Base-by-base conservation (phyloP, 2,329 filamentous ascomycete genomes). In the Coleophoma cylindrospora region DNA sequence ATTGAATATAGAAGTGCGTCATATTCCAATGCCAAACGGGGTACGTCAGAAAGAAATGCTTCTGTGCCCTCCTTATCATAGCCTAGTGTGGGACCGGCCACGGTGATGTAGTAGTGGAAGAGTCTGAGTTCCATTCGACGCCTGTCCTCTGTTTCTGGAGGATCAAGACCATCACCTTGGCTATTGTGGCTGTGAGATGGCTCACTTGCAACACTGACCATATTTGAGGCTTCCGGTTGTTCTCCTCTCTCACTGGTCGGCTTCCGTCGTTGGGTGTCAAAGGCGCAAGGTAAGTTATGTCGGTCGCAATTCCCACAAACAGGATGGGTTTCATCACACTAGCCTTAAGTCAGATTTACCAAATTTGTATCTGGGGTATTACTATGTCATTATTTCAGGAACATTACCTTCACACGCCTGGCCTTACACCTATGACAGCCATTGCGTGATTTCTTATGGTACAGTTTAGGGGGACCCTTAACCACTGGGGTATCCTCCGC, bases 401-500 rank as follows among this genome's bases (percentile, higher is more conserved):
- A 14, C n/a, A 12, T 40, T 40, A 67, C 64, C 61, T 66, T 67
- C 15, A 66, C 64, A 27, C 64, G 52, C 34, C 64, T 50, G 11
- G 57, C 54, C 47, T 64, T 64, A 50, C 63, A 67, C 45, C 61
- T 56, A 15, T 60, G 51, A 48, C 65, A 66, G 1, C 64, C 65
- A 34, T 57, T 61, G 34, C 60, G 51, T 32, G 60, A 63, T 53
- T 67, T 67, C 56, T 60, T 64, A 45, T 67, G 65, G 36, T 61
- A 17, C 17, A 41, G 51, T 40, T 60, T 27, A 15, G 47, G 40
- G 22, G 22, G 22, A 4, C 22, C 22, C 8, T 4, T 27, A 27
- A 27, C 22, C 22, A 8, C 22, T 27, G 22, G 22, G 22, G 22
- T 27, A 27, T 27, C 22, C 22, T 8, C 22, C 4, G 22, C 22